Base-by-base conservation (phyloP, 2,329 filamentous ascomycete genomes). In the Apiospora pterosperma region DNA sequence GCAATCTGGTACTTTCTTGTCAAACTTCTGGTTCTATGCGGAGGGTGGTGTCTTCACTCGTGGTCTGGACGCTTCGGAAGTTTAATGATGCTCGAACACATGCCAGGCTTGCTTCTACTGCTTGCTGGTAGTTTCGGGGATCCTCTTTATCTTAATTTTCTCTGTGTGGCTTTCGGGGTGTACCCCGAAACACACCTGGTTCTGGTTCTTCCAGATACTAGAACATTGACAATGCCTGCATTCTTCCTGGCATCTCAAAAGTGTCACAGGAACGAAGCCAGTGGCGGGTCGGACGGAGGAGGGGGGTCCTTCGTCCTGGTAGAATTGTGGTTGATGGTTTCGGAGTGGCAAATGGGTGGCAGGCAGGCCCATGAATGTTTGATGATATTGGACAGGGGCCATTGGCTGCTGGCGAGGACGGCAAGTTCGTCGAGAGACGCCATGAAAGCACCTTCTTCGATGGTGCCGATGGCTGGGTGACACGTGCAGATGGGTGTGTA, bases 1-100 rank as follows among this genome's bases (percentile, higher is more conserved):
- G 59, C 59, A 36, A 62, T 62, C 61, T 52, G 61, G 39, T 62
- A 62, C 25, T 62, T 62, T 62, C 61, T 62, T 34, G 61, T 55
- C 48, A 34, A 34, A 55, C 48, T 55, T 55, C 48, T 55, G 25
- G 48, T 55, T 52, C 44, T 52, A 52, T 52, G 44, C 44, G 4
- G n/a, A 52, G 44, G 25, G 25, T 52, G 44, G 44, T 52, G 25
- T 31, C 25, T 52, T 52, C 44, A 52, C 44, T 52, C 25, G 44
- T 52, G 44, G 44, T 34, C 7, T 55, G 48, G 34, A 55, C 48
- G 48, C 16, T 55, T 34, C 48, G 28, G 48, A 55, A 55, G 28
- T 55, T 34, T 55, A 55, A 55, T 55, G 48, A 55, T 55, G 48
- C 25, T n/a, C 48, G 28, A 55, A 34, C 48, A 55, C 5, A 34